Percentiles rank a stretch among this genome's conserved stretches.
phyloP scores from a whole-genome alignment of 306 rosid species.

The Gastrolobium bilobum region DNA sequence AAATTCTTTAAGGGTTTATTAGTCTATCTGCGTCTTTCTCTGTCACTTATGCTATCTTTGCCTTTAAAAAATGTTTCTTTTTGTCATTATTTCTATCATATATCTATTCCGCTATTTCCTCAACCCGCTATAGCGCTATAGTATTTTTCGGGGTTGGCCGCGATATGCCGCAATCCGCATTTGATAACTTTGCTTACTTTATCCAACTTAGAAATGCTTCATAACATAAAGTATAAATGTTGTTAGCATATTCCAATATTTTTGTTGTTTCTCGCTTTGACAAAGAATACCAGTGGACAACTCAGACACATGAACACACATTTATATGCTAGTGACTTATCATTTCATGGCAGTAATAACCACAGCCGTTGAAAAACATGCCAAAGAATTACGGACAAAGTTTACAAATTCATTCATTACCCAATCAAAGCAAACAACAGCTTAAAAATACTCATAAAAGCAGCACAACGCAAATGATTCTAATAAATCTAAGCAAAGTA shows the following conservation, averaged over 20 bases:
- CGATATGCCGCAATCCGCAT: too few relatives aligned
- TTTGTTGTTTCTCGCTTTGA: background rate
- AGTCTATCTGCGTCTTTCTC: too few relatives aligned
- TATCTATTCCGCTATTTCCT: too few relatives aligned
- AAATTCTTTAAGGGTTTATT: too few relatives aligned
- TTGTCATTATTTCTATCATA: too few relatives aligned
- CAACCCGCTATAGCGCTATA: too few relatives aligned
- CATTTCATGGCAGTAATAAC: background rate
- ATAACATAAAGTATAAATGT: slow-evolving; percentile 8
- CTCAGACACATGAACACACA: background rate
- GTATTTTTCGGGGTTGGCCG: too few relatives aligned
- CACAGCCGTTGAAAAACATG: background rate
- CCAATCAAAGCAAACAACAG: background rate
- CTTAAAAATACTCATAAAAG: slow-evolving; percentile 1
- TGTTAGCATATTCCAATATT: background rate
- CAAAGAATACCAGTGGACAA: slow-evolving; percentile 8
- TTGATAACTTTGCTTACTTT: too few relatives aligned
- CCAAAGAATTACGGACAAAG: background rate
- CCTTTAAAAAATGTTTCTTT: too few relatives aligned
- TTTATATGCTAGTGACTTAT: slow-evolving; percentile 5
- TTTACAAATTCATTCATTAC: background rate
- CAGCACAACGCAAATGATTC: slow-evolving; percentile 35
- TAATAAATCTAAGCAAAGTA: background rate
- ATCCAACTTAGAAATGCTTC: background rate
- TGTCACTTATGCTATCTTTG: too few relatives aligned